Evolutionary conservation across 768 basidiomycete genomes (phyloP).

Genomic region (Tricholoma sp.): DNA sequence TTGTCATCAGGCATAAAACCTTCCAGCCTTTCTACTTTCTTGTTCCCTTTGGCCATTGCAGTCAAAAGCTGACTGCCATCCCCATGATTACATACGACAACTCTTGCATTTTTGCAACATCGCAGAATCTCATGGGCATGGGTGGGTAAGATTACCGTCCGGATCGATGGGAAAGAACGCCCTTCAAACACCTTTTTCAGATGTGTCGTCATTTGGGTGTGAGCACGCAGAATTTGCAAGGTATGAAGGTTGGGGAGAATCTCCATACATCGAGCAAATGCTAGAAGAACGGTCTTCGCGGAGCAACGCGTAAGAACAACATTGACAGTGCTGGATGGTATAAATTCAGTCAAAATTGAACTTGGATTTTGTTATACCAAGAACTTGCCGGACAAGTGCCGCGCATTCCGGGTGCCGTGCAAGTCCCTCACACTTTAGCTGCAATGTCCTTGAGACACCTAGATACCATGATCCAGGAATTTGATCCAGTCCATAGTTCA

Average conservation of each 20-base stretch:
- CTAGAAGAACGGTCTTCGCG: slow-evolving; percentile 16
- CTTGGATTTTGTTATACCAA: neutral
- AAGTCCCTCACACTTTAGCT: slow-evolving; percentile 20
- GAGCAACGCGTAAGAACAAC: slow-evolving; percentile 24
- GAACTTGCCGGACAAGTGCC: slow-evolving; percentile 19
- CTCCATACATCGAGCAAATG: slow-evolving; percentile 22
- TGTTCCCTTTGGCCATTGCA: slow-evolving; percentile 23
- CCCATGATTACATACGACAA: slow-evolving; percentile 18
- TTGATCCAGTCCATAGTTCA: neutral
- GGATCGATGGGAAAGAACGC: slow-evolving; percentile 18
- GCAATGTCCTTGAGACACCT: slow-evolving; percentile 17
- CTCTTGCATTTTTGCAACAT: slow-evolving; percentile 23
- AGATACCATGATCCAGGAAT: slow-evolving; percentile 19
- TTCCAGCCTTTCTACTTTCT: slow-evolving; percentile 22
- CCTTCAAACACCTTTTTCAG: slow-evolving; percentile 23
- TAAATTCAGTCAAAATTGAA: neutral
- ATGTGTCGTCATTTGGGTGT: slow-evolving; percentile 24
- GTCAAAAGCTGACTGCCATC: slow-evolving; percentile 22
- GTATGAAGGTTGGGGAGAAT: slow-evolving; percentile 26
- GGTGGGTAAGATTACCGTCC: slow-evolving; percentile 18
- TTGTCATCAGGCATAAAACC: slow-evolving; percentile 17
- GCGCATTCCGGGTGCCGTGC: slow-evolving; percentile 17
- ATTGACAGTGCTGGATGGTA: slow-evolving; percentile 16
- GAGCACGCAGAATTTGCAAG: slow-evolving; percentile 24
- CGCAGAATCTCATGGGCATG: slow-evolving; percentile 26